Evolutionary conservation across 306 rosid species (phyloP).

Genomic region (peach (Prunus persica)): Prunus_persica_NCBIv2 NC_034011.1:21342001-21342500

Average conservation of each 20-base stretch:
- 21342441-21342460: background rate
- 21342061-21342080: background rate
- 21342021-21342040: too few species aligned
- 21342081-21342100: background rate
- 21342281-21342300: background rate
- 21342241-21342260: background rate
- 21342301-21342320: background rate
- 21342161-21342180: background rate
- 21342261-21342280: background rate
- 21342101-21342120: background rate
- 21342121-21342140: background rate
- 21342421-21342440: background rate
- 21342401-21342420: background rate
- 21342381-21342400: constrained; percentile 7
- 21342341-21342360: background rate
- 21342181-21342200: background rate
- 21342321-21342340: background rate
- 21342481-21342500: constrained; percentile 8
- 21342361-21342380: background rate
- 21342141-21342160: background rate
- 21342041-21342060: too few species aligned
- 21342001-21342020: background rate
- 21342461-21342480: background rate
- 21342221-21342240: background rate
- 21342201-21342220: background rate